Percentiles rank a stretch among this genome's conserved stretches.
phyloP scores from a whole-genome alignment of 495 filamentous ascomycete species.

The Penicillium longicatenatum region DNA sequence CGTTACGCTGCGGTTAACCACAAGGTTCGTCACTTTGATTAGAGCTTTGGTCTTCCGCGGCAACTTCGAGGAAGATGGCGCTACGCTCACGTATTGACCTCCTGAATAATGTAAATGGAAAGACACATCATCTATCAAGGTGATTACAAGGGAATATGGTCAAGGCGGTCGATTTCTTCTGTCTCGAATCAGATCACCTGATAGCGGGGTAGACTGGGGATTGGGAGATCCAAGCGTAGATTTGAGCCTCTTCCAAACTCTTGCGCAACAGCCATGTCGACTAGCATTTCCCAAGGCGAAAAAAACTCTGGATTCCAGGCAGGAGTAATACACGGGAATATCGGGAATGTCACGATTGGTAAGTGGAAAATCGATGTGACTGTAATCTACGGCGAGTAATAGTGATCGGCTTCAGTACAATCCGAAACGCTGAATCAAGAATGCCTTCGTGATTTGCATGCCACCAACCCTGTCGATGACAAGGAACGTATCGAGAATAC shows the following conservation, averaged over 20 bases:
- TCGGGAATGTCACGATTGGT: conserved; percentile 2
- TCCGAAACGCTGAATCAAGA: not conserved
- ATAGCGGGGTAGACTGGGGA: not conserved
- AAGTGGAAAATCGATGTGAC: not conserved
- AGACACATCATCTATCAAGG: not conserved
- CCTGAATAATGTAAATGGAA: too few relatives aligned
- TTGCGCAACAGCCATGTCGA: not conserved
- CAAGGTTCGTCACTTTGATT: not conserved
- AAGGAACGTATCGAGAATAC: conserved; percentile 3
- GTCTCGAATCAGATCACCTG: not conserved
- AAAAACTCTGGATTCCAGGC: not conserved
- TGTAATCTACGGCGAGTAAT: not conserved
- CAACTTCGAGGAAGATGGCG: not conserved
- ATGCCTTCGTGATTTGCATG: not conserved
- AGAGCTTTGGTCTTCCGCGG: not conserved
- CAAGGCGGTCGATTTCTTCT: not conserved
- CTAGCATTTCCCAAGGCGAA: not conserved
- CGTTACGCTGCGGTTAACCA: not conserved
- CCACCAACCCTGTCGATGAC: not conserved
- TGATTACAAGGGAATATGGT: not conserved
- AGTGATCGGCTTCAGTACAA: not conserved
- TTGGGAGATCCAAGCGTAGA: not conserved
- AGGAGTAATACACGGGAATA: too few relatives aligned
- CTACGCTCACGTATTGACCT: not conserved
- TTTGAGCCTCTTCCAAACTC: not conserved